phyloP scores from a whole-genome alignment of 2,329 filamentous ascomycete genomes.

The Cyphellophora europaea region DNA sequence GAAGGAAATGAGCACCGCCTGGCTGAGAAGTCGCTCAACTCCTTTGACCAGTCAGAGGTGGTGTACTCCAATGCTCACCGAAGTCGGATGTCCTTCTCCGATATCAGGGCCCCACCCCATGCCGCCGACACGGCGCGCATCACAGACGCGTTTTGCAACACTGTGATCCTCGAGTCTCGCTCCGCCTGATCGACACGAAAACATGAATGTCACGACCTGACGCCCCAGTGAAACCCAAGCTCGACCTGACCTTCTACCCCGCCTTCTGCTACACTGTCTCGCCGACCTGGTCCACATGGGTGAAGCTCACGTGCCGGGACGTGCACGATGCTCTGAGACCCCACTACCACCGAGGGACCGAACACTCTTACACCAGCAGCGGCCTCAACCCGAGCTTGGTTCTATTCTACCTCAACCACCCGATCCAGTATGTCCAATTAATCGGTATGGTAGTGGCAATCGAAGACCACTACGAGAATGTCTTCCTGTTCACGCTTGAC shows the following conservation, averaged over 20 bases:
- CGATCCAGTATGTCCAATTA: conserved; percentile 65
- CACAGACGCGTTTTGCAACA: too few relatives aligned
- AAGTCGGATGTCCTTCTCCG: too few relatives aligned
- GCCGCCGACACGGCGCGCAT: too few relatives aligned
- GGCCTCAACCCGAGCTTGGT: conserved; percentile 32
- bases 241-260: conserved; percentile 43
- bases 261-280: conserved; percentile 51
- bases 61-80: too few relatives aligned
- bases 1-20: too few relatives aligned
- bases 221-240: too few relatives aligned
- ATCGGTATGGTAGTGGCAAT: conserved; percentile 60
- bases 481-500: conserved; percentile 44
- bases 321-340: conserved; percentile 31
- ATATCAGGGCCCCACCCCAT: too few relatives aligned
- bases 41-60: too few relatives aligned
- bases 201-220: too few relatives aligned
- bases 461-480: conserved; percentile 23
- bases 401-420: conserved; percentile 63
- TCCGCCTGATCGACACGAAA: too few relatives aligned
- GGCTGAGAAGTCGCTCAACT: too few relatives aligned
- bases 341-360: conserved; percentile 1
- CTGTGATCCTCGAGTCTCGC: too few relatives aligned
- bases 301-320: conserved; percentile 48
- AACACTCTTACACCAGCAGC: background rate
- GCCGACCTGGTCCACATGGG: conserved; percentile 54